Evolutionary conservation across 345 rosid species (phyloP).

Genomic region (Gossypium sturtianum): DNA sequence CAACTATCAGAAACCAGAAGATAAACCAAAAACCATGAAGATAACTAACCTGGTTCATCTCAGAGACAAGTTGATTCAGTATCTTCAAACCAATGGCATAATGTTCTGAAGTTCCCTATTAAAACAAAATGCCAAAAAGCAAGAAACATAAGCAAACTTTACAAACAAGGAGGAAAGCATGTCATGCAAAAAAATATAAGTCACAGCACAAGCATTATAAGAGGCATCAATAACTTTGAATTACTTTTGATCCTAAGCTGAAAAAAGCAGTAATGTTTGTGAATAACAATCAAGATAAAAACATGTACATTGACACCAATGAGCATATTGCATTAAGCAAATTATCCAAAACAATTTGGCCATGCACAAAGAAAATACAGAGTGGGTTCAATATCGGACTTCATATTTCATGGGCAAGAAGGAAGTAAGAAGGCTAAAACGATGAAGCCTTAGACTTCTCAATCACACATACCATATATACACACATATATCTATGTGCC

Average conservation of each 20-base stretch:
- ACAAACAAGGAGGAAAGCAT: not conserved
- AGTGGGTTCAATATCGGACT: too few species aligned
- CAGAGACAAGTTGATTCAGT: slow-evolving; percentile 90
- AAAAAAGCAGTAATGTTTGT: not conserved
- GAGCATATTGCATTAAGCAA: not conserved
- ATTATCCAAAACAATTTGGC: too few species aligned
- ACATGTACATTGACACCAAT: not conserved
- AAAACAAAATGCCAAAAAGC: slow-evolving; percentile 16
- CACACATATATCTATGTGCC: not conserved
- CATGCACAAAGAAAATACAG: too few species aligned
- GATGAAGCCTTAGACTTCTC: not conserved
- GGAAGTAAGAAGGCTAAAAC: too few species aligned
- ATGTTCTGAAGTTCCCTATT: slow-evolving; percentile 78
- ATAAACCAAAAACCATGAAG: not conserved
- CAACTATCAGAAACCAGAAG: not conserved
- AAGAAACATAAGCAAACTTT: slow-evolving; percentile 14
- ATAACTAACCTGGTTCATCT: slow-evolving; percentile 90
- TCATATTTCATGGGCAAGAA: too few species aligned
- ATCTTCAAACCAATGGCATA: slow-evolving; percentile 93
- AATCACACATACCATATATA: not conserved
- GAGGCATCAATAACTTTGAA: not conserved
- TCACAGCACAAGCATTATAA: not conserved
- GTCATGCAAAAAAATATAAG: not conserved
- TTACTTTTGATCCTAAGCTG: not conserved
- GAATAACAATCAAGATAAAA: not conserved